Evolutionary conservation across 176 grass and related monocot species (phyloP), one percentile per base, ranked within the genome.

Genomic region (Carex cristatella): DNA sequence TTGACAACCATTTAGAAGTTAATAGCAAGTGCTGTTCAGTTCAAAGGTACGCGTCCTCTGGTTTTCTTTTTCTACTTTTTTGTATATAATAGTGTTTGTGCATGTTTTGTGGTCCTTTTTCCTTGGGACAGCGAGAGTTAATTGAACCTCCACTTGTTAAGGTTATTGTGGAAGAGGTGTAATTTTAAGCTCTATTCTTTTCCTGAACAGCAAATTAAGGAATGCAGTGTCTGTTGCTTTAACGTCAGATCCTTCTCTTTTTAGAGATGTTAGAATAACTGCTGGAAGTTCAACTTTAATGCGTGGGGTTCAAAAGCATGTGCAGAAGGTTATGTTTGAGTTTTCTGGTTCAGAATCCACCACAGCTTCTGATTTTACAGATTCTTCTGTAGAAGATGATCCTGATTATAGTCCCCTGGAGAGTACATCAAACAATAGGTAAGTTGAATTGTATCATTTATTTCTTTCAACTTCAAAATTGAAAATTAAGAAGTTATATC

Each of bases 341-440:
- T 65, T 65, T 79, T 79, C 27, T 79, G 38, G 37, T 53, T 30
- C 54, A 30, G 42, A 49, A 19, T 55, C n/a, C 19, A 79, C 27
- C 23, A 58, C 11, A 57, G 11, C 10, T 65, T 65, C 63, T 32
- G 27, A 65, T 61, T 18, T 61, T 61, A 23, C 18, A 23, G 7
- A 76, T 48, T 76, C 71, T 76, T 15, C 40, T 7, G 3, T 54
- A 23, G 37, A 54, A 76, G 71, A 76, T 79, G 71, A 76, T 79
- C 74, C 74, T 58, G 74, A 79, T 51, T 79, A 55, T 48, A 79
- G 44, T 14, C 74, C 27, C 27, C 46, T 56, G 12, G 13, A 58
- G 6, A 56, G 2, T 79, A 79, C 49, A 32, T 79, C 55, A 33
- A 33, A 74, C 49, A 16, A 27, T 16, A 31, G 75, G 75, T 59